Conservation (phyloP, 495 filamentous ascomycete genomes). For the Aspergillus avenaceus region DNA sequence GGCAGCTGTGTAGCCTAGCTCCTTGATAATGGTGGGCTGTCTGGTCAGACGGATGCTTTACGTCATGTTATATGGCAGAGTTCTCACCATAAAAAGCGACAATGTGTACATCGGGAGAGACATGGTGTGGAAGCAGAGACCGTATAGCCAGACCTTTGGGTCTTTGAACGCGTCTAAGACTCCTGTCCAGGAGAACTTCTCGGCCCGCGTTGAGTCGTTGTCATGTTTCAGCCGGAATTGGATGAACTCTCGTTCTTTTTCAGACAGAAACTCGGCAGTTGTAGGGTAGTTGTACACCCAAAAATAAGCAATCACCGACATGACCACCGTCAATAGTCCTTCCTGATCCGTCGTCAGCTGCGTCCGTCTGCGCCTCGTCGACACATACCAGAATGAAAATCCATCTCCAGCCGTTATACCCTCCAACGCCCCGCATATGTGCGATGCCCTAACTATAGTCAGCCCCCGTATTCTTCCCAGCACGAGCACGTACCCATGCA, state of each 20-base stretch:
- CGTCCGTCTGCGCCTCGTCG: not conserved
- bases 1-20: slow-evolving; percentile 63
- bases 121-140: slow-evolving; percentile 69
- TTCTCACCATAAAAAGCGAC: slow-evolving; percentile 65
- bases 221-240: slow-evolving; percentile 56
- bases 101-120: slow-evolving; percentile 74
- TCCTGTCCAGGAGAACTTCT: slow-evolving; percentile 62
- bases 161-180: slow-evolving; percentile 63
- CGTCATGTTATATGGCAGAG: not conserved
- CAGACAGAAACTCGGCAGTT: slow-evolving; percentile 62
- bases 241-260: slow-evolving; percentile 58
- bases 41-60: not conserved
- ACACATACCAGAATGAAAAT: slow-evolving; percentile 69
- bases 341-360: slow-evolving; percentile 38
- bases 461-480: not conserved
- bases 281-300: slow-evolving; percentile 72
- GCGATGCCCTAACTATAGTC: slow-evolving; percentile 35
- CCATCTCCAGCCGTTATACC: slow-evolving; percentile 73
- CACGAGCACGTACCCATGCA: slow-evolving; percentile 46
- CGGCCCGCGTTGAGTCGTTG: slow-evolving; percentile 56
- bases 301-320: slow-evolving; percentile 59
- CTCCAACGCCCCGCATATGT: slow-evolving; percentile 61
- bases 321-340: slow-evolving; percentile 62
- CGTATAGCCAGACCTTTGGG: slow-evolving; percentile 72
- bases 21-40: slow-evolving; percentile 68